Evolutionary conservation across 805 yeast genomes (phyloP).

Genomic region (Spathaspora gorwiae): DNA sequence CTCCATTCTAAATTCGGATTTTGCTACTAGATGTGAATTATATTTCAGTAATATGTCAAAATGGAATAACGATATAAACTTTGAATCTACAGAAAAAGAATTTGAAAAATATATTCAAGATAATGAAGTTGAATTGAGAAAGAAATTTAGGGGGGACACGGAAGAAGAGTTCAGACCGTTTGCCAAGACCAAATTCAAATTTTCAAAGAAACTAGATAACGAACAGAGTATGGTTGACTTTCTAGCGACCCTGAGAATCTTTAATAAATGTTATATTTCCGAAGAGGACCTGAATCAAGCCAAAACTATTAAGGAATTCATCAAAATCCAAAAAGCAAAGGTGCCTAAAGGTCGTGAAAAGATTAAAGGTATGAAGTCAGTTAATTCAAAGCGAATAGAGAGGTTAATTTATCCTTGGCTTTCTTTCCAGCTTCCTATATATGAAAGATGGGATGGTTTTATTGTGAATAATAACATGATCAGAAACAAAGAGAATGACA

Average conservation of each 20-base stretch:
- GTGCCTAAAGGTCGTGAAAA: background rate
- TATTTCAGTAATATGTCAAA: constrained; percentile 41
- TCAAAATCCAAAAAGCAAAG: background rate
- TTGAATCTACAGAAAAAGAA: background rate
- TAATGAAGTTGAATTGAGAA: background rate
- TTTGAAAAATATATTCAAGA: background rate
- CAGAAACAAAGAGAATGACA: constrained; percentile 1
- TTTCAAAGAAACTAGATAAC: constrained; percentile 11
- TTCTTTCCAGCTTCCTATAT: constrained; percentile 33
- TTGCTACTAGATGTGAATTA: constrained; percentile 37
- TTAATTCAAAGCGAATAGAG: background rate
- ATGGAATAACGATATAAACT: background rate
- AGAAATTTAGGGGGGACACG: background rate
- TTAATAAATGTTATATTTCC: constrained; percentile 40
- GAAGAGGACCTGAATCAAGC: constrained; percentile 11
- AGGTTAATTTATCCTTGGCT: constrained; percentile 34
- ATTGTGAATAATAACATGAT: constrained; percentile 3
- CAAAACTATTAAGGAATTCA: background rate
- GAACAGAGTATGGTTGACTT: constrained; percentile 40
- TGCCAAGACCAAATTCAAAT: constrained; percentile 24
- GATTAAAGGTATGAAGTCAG: background rate
- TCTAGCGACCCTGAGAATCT: constrained; percentile 42
- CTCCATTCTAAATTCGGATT: constrained; percentile 18
- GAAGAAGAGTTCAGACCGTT: constrained; percentile 14
- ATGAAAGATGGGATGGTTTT: constrained; percentile 38